phyloP scores from a whole-genome alignment of 2,329 filamentous ascomycete species.

The Penicillium sumatraense region DNA sequence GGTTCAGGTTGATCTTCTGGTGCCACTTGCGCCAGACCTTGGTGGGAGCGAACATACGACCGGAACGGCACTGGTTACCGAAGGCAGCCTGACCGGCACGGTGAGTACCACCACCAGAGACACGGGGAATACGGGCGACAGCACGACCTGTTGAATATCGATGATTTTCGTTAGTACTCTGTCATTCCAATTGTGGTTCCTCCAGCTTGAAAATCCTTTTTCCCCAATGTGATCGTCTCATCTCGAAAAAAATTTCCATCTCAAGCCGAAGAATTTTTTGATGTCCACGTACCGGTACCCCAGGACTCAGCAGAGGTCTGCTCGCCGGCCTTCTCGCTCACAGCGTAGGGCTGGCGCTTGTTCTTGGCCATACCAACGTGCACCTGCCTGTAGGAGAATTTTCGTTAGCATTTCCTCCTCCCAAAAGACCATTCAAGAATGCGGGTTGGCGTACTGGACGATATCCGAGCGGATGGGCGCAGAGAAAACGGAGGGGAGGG shows the following conservation, averaged over 20 bases:
- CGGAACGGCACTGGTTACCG: constrained; percentile 99
- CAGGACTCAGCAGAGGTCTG: constrained; percentile 99
- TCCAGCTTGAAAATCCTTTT: constrained; percentile 1
- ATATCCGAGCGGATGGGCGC: constrained; percentile 98
- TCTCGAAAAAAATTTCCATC: constrained; percentile 16
- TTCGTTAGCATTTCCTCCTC: constrained; percentile 39
- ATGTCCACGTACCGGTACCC: constrained; percentile 83
- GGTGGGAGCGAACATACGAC: constrained; percentile 99
- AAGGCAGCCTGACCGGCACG: constrained; percentile 99
- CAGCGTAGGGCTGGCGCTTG: constrained; percentile 98
- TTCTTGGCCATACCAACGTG: constrained; percentile 99
- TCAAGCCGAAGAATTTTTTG: constrained; percentile 22
- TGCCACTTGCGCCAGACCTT: constrained; percentile 99
- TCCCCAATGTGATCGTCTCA: constrained; percentile 3
- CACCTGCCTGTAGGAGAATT: constrained; percentile 60
- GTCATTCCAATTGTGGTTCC: neutral
- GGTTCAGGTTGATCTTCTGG: constrained; percentile 98
- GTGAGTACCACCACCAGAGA: constrained; percentile 99
- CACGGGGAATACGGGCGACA: constrained; percentile 99
- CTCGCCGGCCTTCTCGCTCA: constrained; percentile 99
- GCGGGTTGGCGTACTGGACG: constrained; percentile 72
- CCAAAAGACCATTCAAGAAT: constrained; percentile 15
- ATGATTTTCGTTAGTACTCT: neutral
- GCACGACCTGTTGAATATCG: constrained; percentile 73
- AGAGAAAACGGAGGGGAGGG: constrained; percentile 96